Percentiles rank a stretch among this genome's conserved stretches.
Evolutionary conservation across 495 filamentous ascomycete genomes (phyloP).

Genomic region (Talaromyces liani): DNA sequence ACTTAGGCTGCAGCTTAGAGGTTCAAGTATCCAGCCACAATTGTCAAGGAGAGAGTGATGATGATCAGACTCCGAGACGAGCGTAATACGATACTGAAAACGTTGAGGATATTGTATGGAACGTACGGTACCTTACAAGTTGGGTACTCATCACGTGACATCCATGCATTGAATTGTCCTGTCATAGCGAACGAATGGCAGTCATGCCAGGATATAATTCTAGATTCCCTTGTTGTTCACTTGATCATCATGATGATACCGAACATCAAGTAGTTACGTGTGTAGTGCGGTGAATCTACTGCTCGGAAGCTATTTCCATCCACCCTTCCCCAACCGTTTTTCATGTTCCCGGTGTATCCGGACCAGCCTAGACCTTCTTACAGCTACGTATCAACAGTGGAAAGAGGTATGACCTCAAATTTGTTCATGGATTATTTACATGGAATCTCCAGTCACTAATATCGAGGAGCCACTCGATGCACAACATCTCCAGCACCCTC

Average conservation of each 20-base stretch:
- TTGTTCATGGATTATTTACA: background rate
- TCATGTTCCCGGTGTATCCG: background rate
- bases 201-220: background rate
- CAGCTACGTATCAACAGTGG: background rate
- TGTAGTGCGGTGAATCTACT: background rate
- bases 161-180: background rate
- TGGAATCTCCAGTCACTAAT: background rate
- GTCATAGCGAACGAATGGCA: background rate
- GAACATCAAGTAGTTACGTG: background rate
- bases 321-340: background rate
- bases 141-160: background rate
- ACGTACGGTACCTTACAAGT: background rate
- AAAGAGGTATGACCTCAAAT: background rate
- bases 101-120: background rate
- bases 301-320: background rate
- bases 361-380: conserved; percentile 2
- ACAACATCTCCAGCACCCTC: conserved; percentile 22
- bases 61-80: background rate
- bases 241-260: background rate
- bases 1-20: background rate
- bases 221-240: background rate
- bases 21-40: background rate
- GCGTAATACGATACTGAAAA: background rate
- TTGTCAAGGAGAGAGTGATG: background rate
- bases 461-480: conserved; percentile 21